Conservation (phyloP, 306 rosid species). For the Purshia tridentata region DNA sequence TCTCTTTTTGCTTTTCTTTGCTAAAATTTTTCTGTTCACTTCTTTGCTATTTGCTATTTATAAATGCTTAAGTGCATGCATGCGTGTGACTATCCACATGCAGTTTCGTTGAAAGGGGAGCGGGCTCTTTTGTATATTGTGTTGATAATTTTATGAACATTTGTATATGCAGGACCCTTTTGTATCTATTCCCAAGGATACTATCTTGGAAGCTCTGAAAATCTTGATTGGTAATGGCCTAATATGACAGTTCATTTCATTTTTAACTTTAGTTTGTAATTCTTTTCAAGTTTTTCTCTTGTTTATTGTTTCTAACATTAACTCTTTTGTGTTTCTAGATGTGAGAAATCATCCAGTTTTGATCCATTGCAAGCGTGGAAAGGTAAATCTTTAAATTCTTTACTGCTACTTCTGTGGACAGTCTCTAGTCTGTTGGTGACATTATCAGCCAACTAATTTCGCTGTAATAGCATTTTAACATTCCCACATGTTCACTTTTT, state of each 20-base stretch:
- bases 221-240: slow-evolving; percentile 59
- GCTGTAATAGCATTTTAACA: background rate
- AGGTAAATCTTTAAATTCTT: slow-evolving; percentile 28
- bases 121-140: background rate
- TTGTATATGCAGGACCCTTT: slow-evolving; percentile 57
- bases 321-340: slow-evolving; percentile 33
- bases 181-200: slow-evolving; percentile 47
- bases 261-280: background rate
- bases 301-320: background rate
- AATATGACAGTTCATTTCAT: background rate
- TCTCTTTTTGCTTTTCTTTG: background rate
- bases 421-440: background rate
- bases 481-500: no score
- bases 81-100: background rate
- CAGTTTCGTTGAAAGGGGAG: background rate
- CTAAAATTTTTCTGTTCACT: background rate
- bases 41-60: background rate
- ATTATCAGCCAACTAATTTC: background rate
- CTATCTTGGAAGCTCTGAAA: slow-evolving; percentile 74
- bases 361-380: slow-evolving; percentile 71
- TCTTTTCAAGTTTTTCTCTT: background rate
- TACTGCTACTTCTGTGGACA: background rate
- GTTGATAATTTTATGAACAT: slow-evolving; percentile 3
- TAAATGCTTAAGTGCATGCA: background rate
- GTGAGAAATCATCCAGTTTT: slow-evolving; percentile 62